Percentiles rank a stretch among this genome's conserved stretches.
These are phyloP conservation scores for Exophiala bonariae DNA, from an alignment of 2,329 filamentous ascomycete genomes.

Conservation along the genomic window DNA sequence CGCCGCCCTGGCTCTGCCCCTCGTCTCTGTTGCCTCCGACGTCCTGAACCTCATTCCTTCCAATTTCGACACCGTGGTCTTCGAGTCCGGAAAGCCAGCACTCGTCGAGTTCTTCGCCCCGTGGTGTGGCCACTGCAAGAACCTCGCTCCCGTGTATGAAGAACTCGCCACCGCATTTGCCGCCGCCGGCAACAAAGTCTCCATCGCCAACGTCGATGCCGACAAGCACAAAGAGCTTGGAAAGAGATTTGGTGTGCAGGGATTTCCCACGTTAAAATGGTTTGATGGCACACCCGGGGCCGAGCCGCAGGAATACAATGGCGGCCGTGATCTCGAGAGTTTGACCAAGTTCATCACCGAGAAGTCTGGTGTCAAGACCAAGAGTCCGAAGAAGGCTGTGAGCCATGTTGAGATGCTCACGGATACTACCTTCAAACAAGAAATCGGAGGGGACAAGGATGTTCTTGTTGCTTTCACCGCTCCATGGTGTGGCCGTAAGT, in stretches of 20 bases:
- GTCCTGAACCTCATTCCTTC: slow-evolving; percentile 85
- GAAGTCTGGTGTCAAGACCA: slow-evolving; percentile 82
- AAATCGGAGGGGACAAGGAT: slow-evolving; percentile 81
- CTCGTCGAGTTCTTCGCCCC: slow-evolving; percentile 98
- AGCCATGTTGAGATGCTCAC: slow-evolving; percentile 79
- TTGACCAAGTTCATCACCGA: slow-evolving; percentile 77
- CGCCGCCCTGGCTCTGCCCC: slow-evolving; percentile 47
- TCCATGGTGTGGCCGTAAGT: slow-evolving; percentile 97
- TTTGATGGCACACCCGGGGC: slow-evolving; percentile 89
- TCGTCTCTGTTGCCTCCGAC: slow-evolving; percentile 68
- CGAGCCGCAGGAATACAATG: slow-evolving; percentile 79
- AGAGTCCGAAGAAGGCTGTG: slow-evolving; percentile 68
- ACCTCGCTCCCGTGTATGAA: slow-evolving; percentile 89
- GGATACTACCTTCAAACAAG: slow-evolving; percentile 73
- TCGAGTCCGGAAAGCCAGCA: slow-evolving; percentile 90
- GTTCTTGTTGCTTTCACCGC: slow-evolving; percentile 96
- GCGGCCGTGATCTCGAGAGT: slow-evolving; percentile 84
- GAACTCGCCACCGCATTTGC: slow-evolving; percentile 77
- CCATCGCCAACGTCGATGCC: slow-evolving; percentile 94
- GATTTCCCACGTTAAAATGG: slow-evolving; percentile 96
- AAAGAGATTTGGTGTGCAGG: slow-evolving; percentile 83
- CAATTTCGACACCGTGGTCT: slow-evolving; percentile 89
- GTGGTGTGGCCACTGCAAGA: slow-evolving; percentile 99
- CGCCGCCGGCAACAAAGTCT: slow-evolving; percentile 71
- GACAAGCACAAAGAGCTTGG: slow-evolving; percentile 84